These are phyloP conservation scores for Dipteronia sinensis DNA, from an alignment of 345 rosid species.

Conservation along the genomic window DNA sequence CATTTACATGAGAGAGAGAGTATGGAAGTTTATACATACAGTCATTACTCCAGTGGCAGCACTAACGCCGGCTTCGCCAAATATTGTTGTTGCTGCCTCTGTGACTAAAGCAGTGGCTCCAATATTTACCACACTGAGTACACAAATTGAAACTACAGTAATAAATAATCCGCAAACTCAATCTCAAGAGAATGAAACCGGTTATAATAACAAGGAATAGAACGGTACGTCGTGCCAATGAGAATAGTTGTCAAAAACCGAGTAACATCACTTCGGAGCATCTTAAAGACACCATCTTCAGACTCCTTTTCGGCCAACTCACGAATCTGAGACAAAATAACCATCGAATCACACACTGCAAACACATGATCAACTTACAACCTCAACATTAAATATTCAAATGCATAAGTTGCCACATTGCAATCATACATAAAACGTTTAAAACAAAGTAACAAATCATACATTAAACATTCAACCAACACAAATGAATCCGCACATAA, in stretches of 20 bases:
- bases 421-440: neutral
- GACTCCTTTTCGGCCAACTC: slow-evolving; percentile 97
- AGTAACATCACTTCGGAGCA: slow-evolving; percentile 97
- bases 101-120: slow-evolving; percentile 99
- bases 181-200: slow-evolving; percentile 22
- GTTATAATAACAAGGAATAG: slow-evolving; percentile 26
- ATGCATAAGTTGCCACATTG: neutral
- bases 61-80: slow-evolving; percentile 99
- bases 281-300: slow-evolving; percentile 91
- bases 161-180: slow-evolving; percentile 33
- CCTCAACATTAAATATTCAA: neutral
- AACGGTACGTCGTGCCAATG: slow-evolving; percentile 91
- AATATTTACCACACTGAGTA: slow-evolving; percentile 83
- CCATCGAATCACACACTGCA: slow-evolving; percentile 23
- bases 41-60: slow-evolving; percentile 99
- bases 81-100: slow-evolving; percentile 95
- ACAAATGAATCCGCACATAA: neutral
- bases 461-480: neutral
- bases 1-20: neutral
- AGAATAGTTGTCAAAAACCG: slow-evolving; percentile 98
- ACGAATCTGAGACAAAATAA: slow-evolving; percentile 64
- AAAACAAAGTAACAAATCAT: neutral
- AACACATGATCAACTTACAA: neutral
- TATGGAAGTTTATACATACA: slow-evolving; percentile 47
- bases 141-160: slow-evolving; percentile 37